Base-by-base conservation (phyloP, 768 basidiomycete genomes). In the Mrakia blollopis region DNA sequence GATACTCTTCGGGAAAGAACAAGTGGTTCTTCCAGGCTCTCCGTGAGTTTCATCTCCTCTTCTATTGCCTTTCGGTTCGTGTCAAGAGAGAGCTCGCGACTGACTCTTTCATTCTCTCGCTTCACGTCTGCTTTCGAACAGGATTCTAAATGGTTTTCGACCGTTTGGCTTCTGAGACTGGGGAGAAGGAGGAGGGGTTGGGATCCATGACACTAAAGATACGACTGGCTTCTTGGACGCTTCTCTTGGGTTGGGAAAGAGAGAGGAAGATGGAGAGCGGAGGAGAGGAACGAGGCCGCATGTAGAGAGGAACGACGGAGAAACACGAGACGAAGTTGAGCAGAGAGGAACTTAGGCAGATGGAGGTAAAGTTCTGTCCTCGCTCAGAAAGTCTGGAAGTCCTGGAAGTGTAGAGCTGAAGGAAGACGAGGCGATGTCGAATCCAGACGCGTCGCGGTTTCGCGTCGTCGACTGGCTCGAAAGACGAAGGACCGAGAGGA, bases 21-120 rank as follows among this genome's bases (percentile, higher is more conserved):
- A 90, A 90, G 85, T 98, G 95, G 95, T 98, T 95, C 89, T 95
- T 94, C 90, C 88, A 89, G 79, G 84, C 91, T 74, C 89, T 94
- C 76, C 72, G 80, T 37, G 21, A n/a, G 39, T 67, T 57, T 54
- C 23, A 6, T 57, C 28, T 11, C 57, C 28, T 25, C 25, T n/a
- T 25, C 57, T 3, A n/a, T 57, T n/a, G 57, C 1, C 11, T 44
- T 13, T 7, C 5, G 44, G 44, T 44, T 44, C 44, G n/a, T n/a
- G n/a, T n/a, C 14, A 16, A 52, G 5, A 16, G 14, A 3, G 47
- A 50, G 14, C 47, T 50, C n/a, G 57, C 25, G 23, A 28, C 57
- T 57, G 57, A 57, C 57, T 11, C 14, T 6, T 52, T 57, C 8
- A 7, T 28, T 57, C 13, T 10, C 6, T 25, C 30, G 16, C 21